A percentile compares a stretch with the other conserved stretches of the same genome.
These are phyloP conservation scores for Umbelopsis sp. DNA, from an alignment of 192 early-diverging fungal genomes.

Conservation along the genomic window DNA sequence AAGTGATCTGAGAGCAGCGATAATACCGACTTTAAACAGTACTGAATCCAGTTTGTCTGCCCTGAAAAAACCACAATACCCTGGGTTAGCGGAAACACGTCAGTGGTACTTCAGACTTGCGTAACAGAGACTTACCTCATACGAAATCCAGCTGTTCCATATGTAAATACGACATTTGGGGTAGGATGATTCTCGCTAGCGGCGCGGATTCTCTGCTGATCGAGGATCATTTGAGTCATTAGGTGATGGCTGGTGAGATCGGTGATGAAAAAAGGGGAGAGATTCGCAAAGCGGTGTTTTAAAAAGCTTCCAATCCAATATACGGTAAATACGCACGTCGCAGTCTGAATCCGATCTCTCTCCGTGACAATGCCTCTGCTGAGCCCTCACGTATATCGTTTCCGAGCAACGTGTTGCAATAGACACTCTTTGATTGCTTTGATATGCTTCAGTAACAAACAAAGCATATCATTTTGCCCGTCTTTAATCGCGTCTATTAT, in stretches of 20 bases:
- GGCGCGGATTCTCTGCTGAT: constrained; percentile 5
- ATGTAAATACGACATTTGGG: constrained; percentile 56
- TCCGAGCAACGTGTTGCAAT: background rate
- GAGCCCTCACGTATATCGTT: background rate
- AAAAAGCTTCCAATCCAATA: background rate
- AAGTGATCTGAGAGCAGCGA: constrained; percentile 92
- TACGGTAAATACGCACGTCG: background rate
- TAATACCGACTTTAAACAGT: constrained; percentile 88
- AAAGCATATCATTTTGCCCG: too few species aligned
- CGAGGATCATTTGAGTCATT: constrained; percentile 8
- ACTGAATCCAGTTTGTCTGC: constrained; percentile 89
- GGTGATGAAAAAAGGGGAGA: background rate
- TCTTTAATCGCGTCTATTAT: too few species aligned
- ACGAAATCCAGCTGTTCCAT: constrained; percentile 99
- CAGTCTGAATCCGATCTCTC: background rate
- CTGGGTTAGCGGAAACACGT: constrained; percentile 7
- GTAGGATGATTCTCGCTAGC: constrained; percentile 1
- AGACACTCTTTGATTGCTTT: background rate
- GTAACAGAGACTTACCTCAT: constrained; percentile 66
- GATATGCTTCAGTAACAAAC: too few species aligned
- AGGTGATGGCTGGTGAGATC: background rate
- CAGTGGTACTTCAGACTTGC: background rate
- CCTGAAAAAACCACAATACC: constrained; percentile 39
- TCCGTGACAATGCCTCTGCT: too few species aligned
- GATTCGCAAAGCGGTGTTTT: background rate